Base-by-base conservation (phyloP, 805 yeast genomes). In the Suhomyces kilbournensis region DNA sequence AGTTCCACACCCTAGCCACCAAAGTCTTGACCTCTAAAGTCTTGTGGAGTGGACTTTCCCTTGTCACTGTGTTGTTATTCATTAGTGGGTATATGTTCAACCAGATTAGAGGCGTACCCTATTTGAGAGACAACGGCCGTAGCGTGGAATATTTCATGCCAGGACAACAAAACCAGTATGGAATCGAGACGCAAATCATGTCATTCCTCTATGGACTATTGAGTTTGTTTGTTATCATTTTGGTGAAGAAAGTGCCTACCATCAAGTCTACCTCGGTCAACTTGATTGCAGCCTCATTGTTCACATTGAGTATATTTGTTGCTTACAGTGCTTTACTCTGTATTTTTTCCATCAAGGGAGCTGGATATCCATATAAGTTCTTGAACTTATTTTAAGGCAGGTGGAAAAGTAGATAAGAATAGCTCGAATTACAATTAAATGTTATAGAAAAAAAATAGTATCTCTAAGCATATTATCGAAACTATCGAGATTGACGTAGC, bases 11-110 rank as follows among this genome's bases (percentile, higher is more conserved):
- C 6, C 63, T 74, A 22, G 67, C 85, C 14, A 39, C 59, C 2
- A 56, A 67, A 14, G 47, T 88, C 5, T 44, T 83, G 10, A 68
- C 72, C 23, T 79, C 82, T 40, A 84, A 78, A 59, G 71, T 79
- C 47, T 63, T 88, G 39, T 94, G 98, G 97, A 86, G 88, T 44
- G 80, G 83, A 1, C 44, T 80, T 9, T 78, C 88, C 3, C 74
- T 88, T n/a, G 72, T 87, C 52, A 60, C 80, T 17, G 79, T 89
- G 35, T 73, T 92, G 54, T 71, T 91, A 59, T 88, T 92, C 76
- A 83, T 81, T 46, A 77, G 93, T 7, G 99, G 99, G 15, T 88
- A 91, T 71, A 94, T 94, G 99, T 94, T 84, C 79, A 92, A 90
- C 68, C 80, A 82, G 59, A 94, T 94, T 56, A 83, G 97, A 68